A percentile compares a stretch with the other conserved stretches of the same genome.
These are phyloP conservation scores for Alternaria longipes DNA, from an alignment of 2,329 filamentous ascomycete genomes.

Conservation along the genomic window DNA sequence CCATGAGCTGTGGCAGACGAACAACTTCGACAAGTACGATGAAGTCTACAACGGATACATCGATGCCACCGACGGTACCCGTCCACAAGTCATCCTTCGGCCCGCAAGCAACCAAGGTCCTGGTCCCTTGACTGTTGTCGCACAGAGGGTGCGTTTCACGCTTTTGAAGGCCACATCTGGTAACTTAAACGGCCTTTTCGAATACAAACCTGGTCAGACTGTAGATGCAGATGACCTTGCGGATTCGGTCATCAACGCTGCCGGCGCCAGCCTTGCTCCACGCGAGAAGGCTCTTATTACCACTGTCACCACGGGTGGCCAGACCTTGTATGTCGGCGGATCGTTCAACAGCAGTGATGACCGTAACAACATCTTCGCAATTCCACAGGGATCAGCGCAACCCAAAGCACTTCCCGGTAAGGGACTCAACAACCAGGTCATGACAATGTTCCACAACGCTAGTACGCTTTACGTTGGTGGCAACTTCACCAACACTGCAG, in stretches of 20 bases:
- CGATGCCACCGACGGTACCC: conserved; percentile 79
- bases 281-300: conserved; percentile 72
- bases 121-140: conserved; percentile 77
- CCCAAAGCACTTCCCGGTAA: conserved; percentile 70
- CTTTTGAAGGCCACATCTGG: conserved; percentile 77
- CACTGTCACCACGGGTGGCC: conserved; percentile 70
- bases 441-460: conserved; percentile 72
- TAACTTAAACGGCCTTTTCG: conserved; percentile 88
- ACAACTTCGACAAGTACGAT: conserved; percentile 96
- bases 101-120: conserved; percentile 69
- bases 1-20: conserved; percentile 81
- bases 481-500: conserved; percentile 78
- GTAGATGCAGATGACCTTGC: conserved; percentile 72
- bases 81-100: conserved; percentile 79
- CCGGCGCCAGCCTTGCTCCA: conserved; percentile 71
- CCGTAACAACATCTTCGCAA: conserved; percentile 78
- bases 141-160: conserved; percentile 83
- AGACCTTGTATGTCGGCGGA: conserved; percentile 76
- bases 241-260: conserved; percentile 77
- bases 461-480: conserved; percentile 78
- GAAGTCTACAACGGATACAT: conserved; percentile 87
- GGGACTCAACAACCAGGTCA: conserved; percentile 83
- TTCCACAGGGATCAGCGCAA: conserved; percentile 66
- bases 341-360: conserved; percentile 74
- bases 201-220: conserved; percentile 76